phyloP scores from a whole-genome alignment of 176 grass and related monocot species.

The Carex scoparia region DNA sequence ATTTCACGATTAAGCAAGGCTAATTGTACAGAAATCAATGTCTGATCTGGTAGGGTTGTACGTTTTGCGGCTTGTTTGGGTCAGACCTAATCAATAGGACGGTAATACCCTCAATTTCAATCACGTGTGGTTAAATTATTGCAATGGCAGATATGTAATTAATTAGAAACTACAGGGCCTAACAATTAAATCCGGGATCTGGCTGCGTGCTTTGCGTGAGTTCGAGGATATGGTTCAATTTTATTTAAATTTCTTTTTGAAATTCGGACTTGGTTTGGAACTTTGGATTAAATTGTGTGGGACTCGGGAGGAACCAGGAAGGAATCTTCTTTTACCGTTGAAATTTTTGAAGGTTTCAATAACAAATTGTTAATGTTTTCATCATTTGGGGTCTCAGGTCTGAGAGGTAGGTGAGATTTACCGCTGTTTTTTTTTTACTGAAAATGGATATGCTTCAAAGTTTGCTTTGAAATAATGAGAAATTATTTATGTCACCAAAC shows the following conservation, averaged over 20 bases:
- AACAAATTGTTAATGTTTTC: not conserved
- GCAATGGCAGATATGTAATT: constrained; percentile 7
- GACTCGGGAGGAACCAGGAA: not conserved
- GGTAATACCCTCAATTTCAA: not conserved
- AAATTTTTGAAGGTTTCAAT: not conserved
- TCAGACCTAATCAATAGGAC: not conserved
- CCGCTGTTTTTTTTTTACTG: constrained; percentile 7
- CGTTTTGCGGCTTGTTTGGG: constrained; percentile 18
- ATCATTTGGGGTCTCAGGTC: not conserved
- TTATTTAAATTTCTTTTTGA: not conserved
- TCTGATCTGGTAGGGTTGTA: not conserved
- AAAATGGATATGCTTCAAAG: constrained; percentile 1
- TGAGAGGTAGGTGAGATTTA: constrained; percentile 1
- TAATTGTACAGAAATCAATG: not conserved
- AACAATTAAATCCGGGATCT: not conserved
- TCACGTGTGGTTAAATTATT: not conserved
- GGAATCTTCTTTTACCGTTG: constrained; percentile 14
- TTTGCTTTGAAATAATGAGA: not conserved
- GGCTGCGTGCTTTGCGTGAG: constrained; percentile 22
- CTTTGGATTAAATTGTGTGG: not conserved
- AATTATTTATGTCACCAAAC: not conserved
- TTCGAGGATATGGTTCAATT: not conserved
- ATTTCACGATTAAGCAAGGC: not conserved
- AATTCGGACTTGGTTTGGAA: not conserved
- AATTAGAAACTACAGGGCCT: not conserved